A percentile compares a stretch with the other conserved stretches of the same genome.
Evolutionary conservation across 352 stramenopile species (phyloP).

Genomic region (Blastocystis hominis): DNA sequence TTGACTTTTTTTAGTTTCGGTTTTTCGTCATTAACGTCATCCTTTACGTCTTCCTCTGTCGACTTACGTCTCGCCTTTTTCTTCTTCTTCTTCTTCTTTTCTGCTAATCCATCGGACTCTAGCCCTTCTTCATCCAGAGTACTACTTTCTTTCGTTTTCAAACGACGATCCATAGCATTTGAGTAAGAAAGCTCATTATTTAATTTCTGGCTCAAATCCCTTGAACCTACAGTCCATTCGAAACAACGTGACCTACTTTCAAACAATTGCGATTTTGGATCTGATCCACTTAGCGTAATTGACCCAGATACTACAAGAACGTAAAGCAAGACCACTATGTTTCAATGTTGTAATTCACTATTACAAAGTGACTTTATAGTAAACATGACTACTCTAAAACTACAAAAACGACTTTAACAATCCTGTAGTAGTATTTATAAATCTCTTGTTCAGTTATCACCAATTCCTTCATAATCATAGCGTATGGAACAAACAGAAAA

Average conservation of each 20-base stretch:
- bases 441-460: no score
- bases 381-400: no score
- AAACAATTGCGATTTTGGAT: no score
- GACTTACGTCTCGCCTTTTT: not conserved
- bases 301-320: not conserved
- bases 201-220: no score
- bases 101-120: not conserved
- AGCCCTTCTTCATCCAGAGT: not conserved
- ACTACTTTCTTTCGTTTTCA: not conserved
- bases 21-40: not conserved
- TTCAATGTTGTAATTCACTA: no score
- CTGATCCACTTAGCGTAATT: not conserved
- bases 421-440: no score
- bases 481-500: slow-evolving; percentile 9
- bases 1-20: not conserved
- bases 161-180: not conserved
- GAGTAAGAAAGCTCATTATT: no score
- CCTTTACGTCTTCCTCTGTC: not conserved
- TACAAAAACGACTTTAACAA: no score
- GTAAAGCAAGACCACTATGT: not conserved
- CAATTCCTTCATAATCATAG: not conserved
- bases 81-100: not conserved
- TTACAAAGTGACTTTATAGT: no score
- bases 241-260: no score
- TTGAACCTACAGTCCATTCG: no score